Evolutionary conservation across 352 stramenopile genomes (phyloP), one percentile per base, ranked within the genome.

Genomic region (Phytophthora podocarpi): DNA sequence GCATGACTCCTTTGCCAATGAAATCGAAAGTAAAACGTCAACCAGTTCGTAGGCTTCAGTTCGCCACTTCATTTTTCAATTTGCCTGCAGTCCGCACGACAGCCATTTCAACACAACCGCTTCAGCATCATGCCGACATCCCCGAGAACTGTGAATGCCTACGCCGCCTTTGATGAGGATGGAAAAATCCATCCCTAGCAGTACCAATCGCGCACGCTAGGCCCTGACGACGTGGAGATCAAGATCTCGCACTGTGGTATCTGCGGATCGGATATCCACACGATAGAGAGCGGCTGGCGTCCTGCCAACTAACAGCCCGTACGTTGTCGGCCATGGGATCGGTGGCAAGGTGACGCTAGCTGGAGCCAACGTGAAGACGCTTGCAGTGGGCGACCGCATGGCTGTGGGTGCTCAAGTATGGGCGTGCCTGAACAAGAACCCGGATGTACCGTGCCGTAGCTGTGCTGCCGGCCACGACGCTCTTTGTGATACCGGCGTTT

Each of bases 401-500:
- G 36, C 45, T 24, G 55, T 64, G 5, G 55, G 55, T 3, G 55
- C 45, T 2, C 18, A 48, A 23, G 82, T 89, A 15, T 82, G 72
- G 51, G 75, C 70, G 16, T 95, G 85, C 56, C 37, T 74, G n/a
- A 70, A 79, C 37, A 76, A 82, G 34, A 67, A 92, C 66, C 59
- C 56, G 4, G 87, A 73, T 30, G 39, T 24, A 4, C 54, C 56
- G 3, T 97, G 89, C 70, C 70, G 76, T 0, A 40, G 72, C 15
- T 97, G 89, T 58, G 46, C 74, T 23, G 41, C 36, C 27, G 78
- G 78, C n/a, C 26, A 74, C 16, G 83, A 97, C 57, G 51, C n/a
- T n/a, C n/a, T n/a, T n/a, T n/a, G n/a, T n/a, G 86, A n/a, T 78
- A 82, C 59, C 96, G 89, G 55, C 57, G 64, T 84, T 2, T 53